Conservation (phyloP, 23 red algal genomes). For the Gracilaria gracilis region DNA sequence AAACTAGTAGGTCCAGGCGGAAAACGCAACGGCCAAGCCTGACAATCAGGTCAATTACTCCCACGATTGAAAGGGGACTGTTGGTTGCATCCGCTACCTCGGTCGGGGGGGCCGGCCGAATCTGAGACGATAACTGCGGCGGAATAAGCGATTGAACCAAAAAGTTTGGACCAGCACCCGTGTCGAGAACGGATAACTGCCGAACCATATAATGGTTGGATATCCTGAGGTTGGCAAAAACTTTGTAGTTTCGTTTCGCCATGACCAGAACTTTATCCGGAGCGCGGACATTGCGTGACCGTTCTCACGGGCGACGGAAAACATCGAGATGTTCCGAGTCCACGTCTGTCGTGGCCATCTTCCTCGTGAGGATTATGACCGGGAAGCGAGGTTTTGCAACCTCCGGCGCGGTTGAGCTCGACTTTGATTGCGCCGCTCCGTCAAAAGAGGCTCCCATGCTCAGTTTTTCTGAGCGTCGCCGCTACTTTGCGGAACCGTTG, state of each 20-base stretch:
- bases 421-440: background rate
- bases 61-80: background rate
- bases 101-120: background rate
- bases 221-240: background rate
- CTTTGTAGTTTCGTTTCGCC: constrained; percentile 12
- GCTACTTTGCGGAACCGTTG: background rate
- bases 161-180: constrained; percentile 28
- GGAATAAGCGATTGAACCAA: background rate
- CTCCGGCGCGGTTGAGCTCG: background rate
- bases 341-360: background rate
- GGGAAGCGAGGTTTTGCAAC: background rate
- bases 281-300: background rate
- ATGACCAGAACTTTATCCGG: constrained; percentile 6
- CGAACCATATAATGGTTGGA: background rate
- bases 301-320: background rate
- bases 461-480: background rate
- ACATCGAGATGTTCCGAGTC: background rate
- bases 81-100: constrained; percentile 22
- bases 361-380: background rate
- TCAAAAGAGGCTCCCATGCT: background rate
- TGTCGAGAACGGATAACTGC: constrained; percentile 2
- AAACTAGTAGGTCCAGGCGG: background rate
- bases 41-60: background rate
- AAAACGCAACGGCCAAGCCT: background rate
- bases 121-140: background rate